Evolutionary conservation across 306 rosid species (phyloP), one percentile per base, ranked within the genome.

Genomic region (Psophocarpus tetragonolobus): DNA sequence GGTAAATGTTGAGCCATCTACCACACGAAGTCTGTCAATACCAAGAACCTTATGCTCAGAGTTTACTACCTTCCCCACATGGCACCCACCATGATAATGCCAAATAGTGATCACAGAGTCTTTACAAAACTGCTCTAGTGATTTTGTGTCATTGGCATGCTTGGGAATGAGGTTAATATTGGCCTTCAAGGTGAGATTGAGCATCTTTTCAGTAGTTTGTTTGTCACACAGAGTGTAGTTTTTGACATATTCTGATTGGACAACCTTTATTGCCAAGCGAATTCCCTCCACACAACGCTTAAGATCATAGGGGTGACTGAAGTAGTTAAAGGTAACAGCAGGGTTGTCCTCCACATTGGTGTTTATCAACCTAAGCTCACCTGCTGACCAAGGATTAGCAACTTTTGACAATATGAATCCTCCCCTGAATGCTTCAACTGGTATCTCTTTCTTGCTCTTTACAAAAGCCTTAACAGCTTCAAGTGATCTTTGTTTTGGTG

Each of bases 11-110:
- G 97, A 92, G 63, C 96, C 96, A 86, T 92, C 97, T 4, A 85
- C 83, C 33, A 92, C 88, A 9, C 97, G 85, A 35, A 92, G 90
- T 76, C 87, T 79, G 11, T 82, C 79, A 53, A 92, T 88, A 26
- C 96, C 94, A 30, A 92, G 87, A 81, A 90, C 92, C 82, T 85
- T 89, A 81, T 80, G 21, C 27, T 89, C 76, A 15, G 82, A 62
- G 64, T 68, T 69, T 33, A 93, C 89, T 11, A 90, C 97, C 81
- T 84, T 89, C 24, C 94, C 92, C 41, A 90, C 88, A 57, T 89
- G 97, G 72, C 89, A 84, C 17, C 97, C 97, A 8, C 97, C 97
- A 77, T 90, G 97, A 90, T 90, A 93, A 66, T 93, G 97, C 97
- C 97, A 93, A 70, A 90, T 93, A 18, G 94, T 85, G 86, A 89